These are phyloP conservation scores for Eucalyptus coolabah DNA, from an alignment of 345 rosid genomes.

Conservation along the genomic window DNA sequence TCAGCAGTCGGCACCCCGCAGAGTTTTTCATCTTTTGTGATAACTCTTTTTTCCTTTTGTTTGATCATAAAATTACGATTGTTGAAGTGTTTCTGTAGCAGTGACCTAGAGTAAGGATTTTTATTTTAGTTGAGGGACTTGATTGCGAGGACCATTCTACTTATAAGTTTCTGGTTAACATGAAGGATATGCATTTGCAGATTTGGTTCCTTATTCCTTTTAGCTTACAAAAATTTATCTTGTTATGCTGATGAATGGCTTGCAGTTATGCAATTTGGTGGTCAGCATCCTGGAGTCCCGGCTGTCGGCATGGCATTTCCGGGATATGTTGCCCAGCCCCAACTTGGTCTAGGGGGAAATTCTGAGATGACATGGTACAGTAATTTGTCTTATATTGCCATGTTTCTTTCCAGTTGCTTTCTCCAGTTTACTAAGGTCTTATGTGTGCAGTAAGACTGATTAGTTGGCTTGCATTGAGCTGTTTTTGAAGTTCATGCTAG, in stretches of 20 bases:
- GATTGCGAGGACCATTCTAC: background rate
- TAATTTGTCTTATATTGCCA: background rate
- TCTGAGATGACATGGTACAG: conserved; percentile 93
- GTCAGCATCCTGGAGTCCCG: conserved; percentile 93
- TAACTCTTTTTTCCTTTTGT: background rate
- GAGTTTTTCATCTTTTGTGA: background rate
- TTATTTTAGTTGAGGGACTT: background rate
- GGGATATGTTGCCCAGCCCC: conserved; percentile 72
- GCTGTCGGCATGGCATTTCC: conserved; percentile 97
- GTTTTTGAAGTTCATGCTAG: background rate
- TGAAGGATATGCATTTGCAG: background rate
- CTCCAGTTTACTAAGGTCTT: background rate
- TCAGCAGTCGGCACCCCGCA: background rate
- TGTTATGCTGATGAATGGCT: conserved; percentile 7
- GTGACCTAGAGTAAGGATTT: background rate
- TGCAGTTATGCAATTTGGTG: conserved; percentile 86
- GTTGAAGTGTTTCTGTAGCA: background rate
- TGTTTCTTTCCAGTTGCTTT: background rate
- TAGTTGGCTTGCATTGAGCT: background rate
- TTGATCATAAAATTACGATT: background rate
- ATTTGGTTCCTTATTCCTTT: background rate
- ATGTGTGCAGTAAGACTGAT: background rate
- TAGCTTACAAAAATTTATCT: background rate
- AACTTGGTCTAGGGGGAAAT: conserved; percentile 83
- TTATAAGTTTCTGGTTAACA: background rate